Conservation (phyloP, 768 basidiomycete genomes). For the Tylopilus sp. region DNA sequence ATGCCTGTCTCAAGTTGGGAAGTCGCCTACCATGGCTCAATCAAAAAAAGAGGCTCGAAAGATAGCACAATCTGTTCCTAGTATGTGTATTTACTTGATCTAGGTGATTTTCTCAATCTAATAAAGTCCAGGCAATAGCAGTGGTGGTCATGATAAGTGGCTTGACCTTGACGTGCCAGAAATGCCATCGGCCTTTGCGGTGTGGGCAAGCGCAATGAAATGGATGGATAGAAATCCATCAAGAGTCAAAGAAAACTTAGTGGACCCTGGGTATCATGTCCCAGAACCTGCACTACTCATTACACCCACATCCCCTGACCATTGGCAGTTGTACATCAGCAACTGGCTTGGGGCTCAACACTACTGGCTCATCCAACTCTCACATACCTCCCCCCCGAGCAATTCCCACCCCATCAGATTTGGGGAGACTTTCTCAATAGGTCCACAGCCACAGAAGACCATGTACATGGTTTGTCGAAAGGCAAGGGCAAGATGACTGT, state of each 20-base stretch:
- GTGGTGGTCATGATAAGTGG: not conserved
- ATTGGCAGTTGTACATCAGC: not conserved
- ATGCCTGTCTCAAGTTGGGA: no score
- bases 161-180: not conserved
- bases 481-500: no score
- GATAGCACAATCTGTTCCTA: not conserved
- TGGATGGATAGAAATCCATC: not conserved
- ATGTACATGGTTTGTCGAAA: no score
- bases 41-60: no score
- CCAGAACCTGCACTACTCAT: conserved; percentile 6
- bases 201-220: not conserved
- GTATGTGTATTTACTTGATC: not conserved
- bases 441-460: no score
- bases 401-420: no score
- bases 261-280: conserved; percentile 4
- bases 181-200: not conserved
- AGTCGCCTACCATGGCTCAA: no score
- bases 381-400: no score
- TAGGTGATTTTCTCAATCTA: no score
- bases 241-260: not conserved
- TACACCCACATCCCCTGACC: not conserved
- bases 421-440: no score
- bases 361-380: no score
- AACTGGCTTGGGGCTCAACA: not conserved
- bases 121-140: not conserved